Evolutionary conservation across 805 yeast genomes (phyloP), one percentile per base, ranked within the genome.

Genomic region (Lipomyces chichibuensis): DNA sequence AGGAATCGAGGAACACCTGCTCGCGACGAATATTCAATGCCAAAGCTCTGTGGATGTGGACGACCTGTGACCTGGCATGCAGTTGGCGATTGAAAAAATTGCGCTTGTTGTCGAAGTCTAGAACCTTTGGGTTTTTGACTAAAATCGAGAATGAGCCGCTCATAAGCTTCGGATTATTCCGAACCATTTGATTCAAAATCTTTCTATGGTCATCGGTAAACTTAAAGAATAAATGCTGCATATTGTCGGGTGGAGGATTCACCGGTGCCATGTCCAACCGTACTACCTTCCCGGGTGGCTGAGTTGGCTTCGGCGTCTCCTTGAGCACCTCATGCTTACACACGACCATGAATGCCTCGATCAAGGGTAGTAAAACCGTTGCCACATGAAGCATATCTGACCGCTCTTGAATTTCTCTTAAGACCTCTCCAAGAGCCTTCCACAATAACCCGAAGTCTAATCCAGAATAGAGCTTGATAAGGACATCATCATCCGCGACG

Each of bases 301-400:
- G 55, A 17, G 51, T 32, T 25, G 66, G 73, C 39, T 81, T 77
- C 5, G 77, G 78, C 65, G 57, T 51, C 20, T 63, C 65, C 25
- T 65, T 65, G 25, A 62, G 29, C 39, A 62, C 66, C 20, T 62
- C 66, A 56, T 66, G 96, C 74, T 93, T 93, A 78, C 97, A 92
- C n/a, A 95, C 95, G 60, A 94, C 97, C 96, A 95, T 92, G 65
- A 95, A 81, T 0, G 97, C 88, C 76, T 94, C 99, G 68, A 94
- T 91, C 68, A 92, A 78, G 0, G 98, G 98, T 29, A 94, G 80
- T 29, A 93, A 78, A 0, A 91, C 88, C 0, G 96, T 89, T 0
- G 97, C 92, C 57, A 91, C 85, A 57, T 87, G 86, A 27, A 85
- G 80, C 70, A 88, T 78, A 17, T 81, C 81, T 17, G 84, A 82